Evolutionary conservation across 768 basidiomycete genomes (phyloP).

Genomic region (Collybiopsis confluens): DNA sequence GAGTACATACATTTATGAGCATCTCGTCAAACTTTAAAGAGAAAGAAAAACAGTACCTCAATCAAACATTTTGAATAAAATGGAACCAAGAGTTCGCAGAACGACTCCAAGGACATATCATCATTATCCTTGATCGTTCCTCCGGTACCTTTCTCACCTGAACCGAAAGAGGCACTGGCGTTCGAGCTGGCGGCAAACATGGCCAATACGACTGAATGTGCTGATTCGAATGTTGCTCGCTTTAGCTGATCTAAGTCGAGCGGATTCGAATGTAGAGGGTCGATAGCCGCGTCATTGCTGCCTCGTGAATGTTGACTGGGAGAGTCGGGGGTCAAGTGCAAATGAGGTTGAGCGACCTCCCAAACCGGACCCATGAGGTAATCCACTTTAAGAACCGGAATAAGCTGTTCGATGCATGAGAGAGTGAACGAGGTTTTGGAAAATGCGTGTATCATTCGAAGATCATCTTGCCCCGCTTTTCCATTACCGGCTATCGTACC

Average conservation of each 20-base stretch:
- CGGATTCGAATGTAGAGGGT: too few species aligned
- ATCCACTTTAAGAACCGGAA: slow-evolving; percentile 51
- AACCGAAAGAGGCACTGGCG: slow-evolving; percentile 21
- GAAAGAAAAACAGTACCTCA: slow-evolving; percentile 42
- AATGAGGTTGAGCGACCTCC: slow-evolving; percentile 64
- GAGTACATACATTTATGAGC: neutral
- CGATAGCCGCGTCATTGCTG: too few species aligned
- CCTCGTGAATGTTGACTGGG: too few species aligned
- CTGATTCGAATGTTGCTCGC: slow-evolving; percentile 80
- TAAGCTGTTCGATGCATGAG: slow-evolving; percentile 74
- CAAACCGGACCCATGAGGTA: slow-evolving; percentile 55
- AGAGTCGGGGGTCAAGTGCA: slow-evolving; percentile 5
- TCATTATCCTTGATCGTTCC: slow-evolving; percentile 7
- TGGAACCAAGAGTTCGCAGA: slow-evolving; percentile 59
- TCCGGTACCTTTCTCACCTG: slow-evolving; percentile 7
- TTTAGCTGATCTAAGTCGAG: slow-evolving; percentile 38
- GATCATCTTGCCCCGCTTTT: slow-evolving; percentile 6
- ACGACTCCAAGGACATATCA: slow-evolving; percentile 24
- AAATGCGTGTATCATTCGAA: slow-evolving; percentile 12
- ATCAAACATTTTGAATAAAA: slow-evolving; percentile 72
- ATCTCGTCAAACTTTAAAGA: slow-evolving; percentile 4
- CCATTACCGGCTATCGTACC: neutral
- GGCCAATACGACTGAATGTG: slow-evolving; percentile 79
- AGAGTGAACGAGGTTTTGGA: slow-evolving; percentile 61
- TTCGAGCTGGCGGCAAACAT: slow-evolving; percentile 59